These are phyloP conservation scores for Taiwanofungus camphoratus DNA, from an alignment of 1,284 basidiomycete species.

Conservation along the genomic window DNA sequence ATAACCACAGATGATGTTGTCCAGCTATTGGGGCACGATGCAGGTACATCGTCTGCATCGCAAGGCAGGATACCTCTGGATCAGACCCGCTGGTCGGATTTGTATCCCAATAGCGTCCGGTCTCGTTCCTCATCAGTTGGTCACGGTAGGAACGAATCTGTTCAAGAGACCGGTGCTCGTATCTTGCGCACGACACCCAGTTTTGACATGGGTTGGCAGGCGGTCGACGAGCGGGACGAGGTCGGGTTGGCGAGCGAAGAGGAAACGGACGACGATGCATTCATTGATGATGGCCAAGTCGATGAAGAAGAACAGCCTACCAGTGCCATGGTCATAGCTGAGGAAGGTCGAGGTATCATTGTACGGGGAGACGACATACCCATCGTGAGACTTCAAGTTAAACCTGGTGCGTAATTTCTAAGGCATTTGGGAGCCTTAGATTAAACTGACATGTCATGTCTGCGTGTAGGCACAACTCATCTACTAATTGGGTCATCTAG, in stretches of 20 bases:
- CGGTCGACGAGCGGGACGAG: slow-evolving; percentile 69
- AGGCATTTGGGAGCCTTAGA: slow-evolving; percentile 3
- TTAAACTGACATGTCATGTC: slow-evolving; percentile 11
- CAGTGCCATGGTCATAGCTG: slow-evolving; percentile 69
- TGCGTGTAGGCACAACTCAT: slow-evolving; percentile 75
- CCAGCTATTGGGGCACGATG: slow-evolving; percentile 51
- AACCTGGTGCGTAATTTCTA: slow-evolving; percentile 52
- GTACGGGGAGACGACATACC: slow-evolving; percentile 62
- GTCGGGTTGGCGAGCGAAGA: slow-evolving; percentile 61
- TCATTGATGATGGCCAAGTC: slow-evolving; percentile 42
- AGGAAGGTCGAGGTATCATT: slow-evolving; percentile 77
- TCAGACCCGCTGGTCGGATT: slow-evolving; percentile 58
- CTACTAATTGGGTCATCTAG: slow-evolving; percentile 74
- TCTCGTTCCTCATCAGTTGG: slow-evolving; percentile 66
- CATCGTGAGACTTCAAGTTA: slow-evolving; percentile 56
- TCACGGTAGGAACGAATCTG: slow-evolving; percentile 38
- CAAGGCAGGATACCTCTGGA: slow-evolving; percentile 43
- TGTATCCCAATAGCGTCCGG: slow-evolving; percentile 52
- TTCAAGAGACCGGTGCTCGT: slow-evolving; percentile 35
- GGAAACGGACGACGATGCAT: slow-evolving; percentile 57
- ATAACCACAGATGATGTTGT: slow-evolving; percentile 60
- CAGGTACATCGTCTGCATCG: slow-evolving; percentile 36
- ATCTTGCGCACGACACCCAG: slow-evolving; percentile 54
- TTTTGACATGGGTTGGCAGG: slow-evolving; percentile 69
- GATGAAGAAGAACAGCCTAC: slow-evolving; percentile 63